Conservation (phyloP, 768 basidiomycete species). For the Kwoniella botswanensis region DNA sequence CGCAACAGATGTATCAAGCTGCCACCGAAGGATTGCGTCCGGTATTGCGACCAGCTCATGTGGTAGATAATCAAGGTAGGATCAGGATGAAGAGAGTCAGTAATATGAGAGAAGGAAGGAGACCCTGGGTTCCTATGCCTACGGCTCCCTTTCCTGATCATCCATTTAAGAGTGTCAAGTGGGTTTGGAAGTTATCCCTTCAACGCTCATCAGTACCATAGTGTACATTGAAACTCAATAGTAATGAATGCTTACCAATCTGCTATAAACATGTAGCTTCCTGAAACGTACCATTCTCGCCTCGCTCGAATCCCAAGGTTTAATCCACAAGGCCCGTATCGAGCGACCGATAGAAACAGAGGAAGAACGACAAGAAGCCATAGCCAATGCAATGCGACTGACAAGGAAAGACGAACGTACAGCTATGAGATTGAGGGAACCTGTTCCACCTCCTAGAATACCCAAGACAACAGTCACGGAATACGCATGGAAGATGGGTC, state of each 20-base stretch:
- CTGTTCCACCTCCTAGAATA: conserved; percentile 14
- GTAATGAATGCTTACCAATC: background rate
- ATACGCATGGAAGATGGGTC: conserved; percentile 36
- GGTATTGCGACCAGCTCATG: conserved; percentile 30
- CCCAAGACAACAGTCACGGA: conserved; percentile 21
- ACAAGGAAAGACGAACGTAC: conserved; percentile 29
- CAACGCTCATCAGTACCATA: background rate
- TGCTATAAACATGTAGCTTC: conserved; percentile 22
- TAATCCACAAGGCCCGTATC: conserved; percentile 34
- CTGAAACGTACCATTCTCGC: conserved; percentile 40
- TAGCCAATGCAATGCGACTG: conserved; percentile 26
- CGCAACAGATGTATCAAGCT: conserved; percentile 38
- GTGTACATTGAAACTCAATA: too few species aligned
- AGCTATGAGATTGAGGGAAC: conserved; percentile 25
- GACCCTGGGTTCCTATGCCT: conserved; percentile 43
- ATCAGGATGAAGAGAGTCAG: conserved; percentile 44
- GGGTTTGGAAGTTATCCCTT: conserved; percentile 34
- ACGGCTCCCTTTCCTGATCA: conserved; percentile 44
- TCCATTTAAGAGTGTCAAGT: conserved; percentile 47
- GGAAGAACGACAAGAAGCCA: conserved; percentile 39
- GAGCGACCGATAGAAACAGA: conserved; percentile 32
- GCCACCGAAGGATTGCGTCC: conserved; percentile 32
- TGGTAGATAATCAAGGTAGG: conserved; percentile 28
- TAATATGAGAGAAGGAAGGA: conserved; percentile 43
- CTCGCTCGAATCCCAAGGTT: conserved; percentile 37